These are phyloP conservation scores for Colletotrichum cuscutae DNA, from an alignment of 2,329 filamentous ascomycete species.

Conservation along the genomic window DNA sequence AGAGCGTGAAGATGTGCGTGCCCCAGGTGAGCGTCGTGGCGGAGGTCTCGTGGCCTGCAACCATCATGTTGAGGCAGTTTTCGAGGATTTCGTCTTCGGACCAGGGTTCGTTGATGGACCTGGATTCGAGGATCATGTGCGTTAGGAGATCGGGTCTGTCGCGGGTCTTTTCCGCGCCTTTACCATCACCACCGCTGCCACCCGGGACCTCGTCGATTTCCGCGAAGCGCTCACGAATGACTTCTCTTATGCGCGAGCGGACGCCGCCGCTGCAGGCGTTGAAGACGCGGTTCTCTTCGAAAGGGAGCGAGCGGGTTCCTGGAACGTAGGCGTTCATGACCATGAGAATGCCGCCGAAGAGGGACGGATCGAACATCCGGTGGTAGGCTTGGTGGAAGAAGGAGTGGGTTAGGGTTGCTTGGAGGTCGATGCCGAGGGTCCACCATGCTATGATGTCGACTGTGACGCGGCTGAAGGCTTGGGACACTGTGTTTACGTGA, in stretches of 20 bases:
- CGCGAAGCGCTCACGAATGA: constrained; percentile 40
- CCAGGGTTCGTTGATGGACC: constrained; percentile 33
- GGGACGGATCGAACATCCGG: constrained; percentile 39
- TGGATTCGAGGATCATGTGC: constrained; percentile 47
- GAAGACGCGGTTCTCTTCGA: constrained; percentile 49
- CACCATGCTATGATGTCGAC: constrained; percentile 49
- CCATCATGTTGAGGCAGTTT: constrained; percentile 55
- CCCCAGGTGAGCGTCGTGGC: constrained; percentile 54
- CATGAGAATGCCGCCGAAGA: constrained; percentile 38
- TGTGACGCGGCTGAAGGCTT: constrained; percentile 43
- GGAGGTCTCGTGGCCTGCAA: constrained; percentile 57
- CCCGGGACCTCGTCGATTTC: constrained; percentile 30
- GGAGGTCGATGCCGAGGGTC: constrained; percentile 46
- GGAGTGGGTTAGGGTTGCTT: constrained; percentile 39
- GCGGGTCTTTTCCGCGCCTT: constrained; percentile 1
- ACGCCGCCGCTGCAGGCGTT: constrained; percentile 43
- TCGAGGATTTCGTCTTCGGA: constrained; percentile 46
- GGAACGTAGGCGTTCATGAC: constrained; percentile 46
- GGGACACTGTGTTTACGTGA: neutral
- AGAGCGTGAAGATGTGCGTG: constrained; percentile 48
- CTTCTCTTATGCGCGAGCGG: constrained; percentile 41
- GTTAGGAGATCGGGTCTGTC: constrained; percentile 43
- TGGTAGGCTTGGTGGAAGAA: constrained; percentile 43
- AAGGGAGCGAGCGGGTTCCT: constrained; percentile 46
- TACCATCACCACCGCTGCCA: neutral